These are phyloP conservation scores for Suillus discolor DNA, from an alignment of 768 basidiomycete species.

Conservation along the genomic window DNA sequence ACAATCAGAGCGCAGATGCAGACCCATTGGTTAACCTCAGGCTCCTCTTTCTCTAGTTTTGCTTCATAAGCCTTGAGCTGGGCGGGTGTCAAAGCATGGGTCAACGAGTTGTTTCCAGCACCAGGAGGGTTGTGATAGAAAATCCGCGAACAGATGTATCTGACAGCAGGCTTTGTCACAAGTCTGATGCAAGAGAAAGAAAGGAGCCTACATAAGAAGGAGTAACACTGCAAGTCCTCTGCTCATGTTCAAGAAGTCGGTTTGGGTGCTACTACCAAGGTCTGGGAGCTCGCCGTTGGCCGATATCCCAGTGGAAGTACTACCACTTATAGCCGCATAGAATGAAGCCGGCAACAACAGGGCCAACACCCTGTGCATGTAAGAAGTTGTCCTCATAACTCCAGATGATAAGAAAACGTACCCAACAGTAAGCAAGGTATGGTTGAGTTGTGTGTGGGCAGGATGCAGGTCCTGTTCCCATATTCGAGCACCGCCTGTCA, in stretches of 20 bases:
- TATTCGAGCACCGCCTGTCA: slow-evolving; percentile 71
- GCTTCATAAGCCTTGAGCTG: slow-evolving; percentile 38
- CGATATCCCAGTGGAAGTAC: slow-evolving; percentile 23
- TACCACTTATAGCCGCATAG: slow-evolving; percentile 58
- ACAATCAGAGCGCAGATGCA: slow-evolving; percentile 54
- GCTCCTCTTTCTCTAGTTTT: slow-evolving; percentile 39
- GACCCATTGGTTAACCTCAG: slow-evolving; percentile 65
- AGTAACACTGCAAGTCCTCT: slow-evolving; percentile 66
- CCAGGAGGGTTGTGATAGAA: slow-evolving; percentile 75
- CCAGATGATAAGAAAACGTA: slow-evolving; percentile 27
- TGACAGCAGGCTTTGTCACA: slow-evolving; percentile 23
- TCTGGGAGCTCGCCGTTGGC: slow-evolving; percentile 12
- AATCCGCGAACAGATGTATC: slow-evolving; percentile 68
- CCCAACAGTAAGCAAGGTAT: slow-evolving; percentile 71
- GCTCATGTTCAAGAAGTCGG: slow-evolving; percentile 59
- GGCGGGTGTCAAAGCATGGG: slow-evolving; percentile 42
- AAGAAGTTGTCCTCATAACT: neutral
- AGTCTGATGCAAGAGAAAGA: neutral
- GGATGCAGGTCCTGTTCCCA: slow-evolving; percentile 70
- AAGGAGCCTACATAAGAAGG: slow-evolving; percentile 51
- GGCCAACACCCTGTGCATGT: slow-evolving; percentile 53
- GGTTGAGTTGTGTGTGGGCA: slow-evolving; percentile 66
- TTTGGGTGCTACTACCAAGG: slow-evolving; percentile 48
- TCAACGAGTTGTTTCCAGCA: slow-evolving; percentile 45
- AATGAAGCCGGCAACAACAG: slow-evolving; percentile 68